These are phyloP conservation scores for Pyrenophora graminea DNA, from an alignment of 2,329 filamentous ascomycete genomes.

Conservation along the genomic window DNA sequence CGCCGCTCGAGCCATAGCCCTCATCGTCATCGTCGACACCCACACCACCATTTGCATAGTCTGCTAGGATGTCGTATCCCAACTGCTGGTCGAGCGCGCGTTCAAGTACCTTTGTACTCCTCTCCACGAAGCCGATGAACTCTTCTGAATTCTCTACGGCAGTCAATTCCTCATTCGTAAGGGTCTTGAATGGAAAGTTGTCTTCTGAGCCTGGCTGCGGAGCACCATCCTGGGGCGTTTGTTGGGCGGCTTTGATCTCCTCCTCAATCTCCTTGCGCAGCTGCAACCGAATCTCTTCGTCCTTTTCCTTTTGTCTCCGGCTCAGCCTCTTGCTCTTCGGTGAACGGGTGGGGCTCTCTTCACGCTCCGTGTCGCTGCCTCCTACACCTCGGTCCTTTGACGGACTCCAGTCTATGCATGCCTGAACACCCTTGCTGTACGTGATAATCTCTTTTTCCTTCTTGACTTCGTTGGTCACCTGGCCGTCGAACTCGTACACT, in stretches of 20 bases:
- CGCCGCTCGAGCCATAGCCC: constrained; percentile 67
- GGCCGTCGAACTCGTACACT: constrained; percentile 78
- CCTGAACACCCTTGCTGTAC: constrained; percentile 97
- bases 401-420: constrained; percentile 72
- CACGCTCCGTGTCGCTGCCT: constrained; percentile 61
- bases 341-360: constrained; percentile 62
- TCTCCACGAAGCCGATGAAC: constrained; percentile 92
- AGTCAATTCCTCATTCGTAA: constrained; percentile 83
- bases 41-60: constrained; percentile 82
- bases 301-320: constrained; percentile 76
- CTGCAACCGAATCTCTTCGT: constrained; percentile 86
- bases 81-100: constrained; percentile 91
- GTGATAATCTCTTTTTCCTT: constrained; percentile 76
- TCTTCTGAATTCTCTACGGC: constrained; percentile 91
- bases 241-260: constrained; percentile 73
- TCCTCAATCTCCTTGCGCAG: constrained; percentile 90
- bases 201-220: constrained; percentile 53
- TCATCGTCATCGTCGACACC: constrained; percentile 84
- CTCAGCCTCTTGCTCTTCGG: constrained; percentile 72
- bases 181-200: constrained; percentile 75
- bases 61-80: constrained; percentile 92
- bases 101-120: constrained; percentile 96
- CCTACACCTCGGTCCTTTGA: constrained; percentile 58
- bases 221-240: constrained; percentile 44
- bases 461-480: constrained; percentile 71